Evolutionary conservation across 1,284 basidiomycete species (phyloP), one percentile per base, ranked within the genome.

Genomic region (Trametes pubescens): DNA sequence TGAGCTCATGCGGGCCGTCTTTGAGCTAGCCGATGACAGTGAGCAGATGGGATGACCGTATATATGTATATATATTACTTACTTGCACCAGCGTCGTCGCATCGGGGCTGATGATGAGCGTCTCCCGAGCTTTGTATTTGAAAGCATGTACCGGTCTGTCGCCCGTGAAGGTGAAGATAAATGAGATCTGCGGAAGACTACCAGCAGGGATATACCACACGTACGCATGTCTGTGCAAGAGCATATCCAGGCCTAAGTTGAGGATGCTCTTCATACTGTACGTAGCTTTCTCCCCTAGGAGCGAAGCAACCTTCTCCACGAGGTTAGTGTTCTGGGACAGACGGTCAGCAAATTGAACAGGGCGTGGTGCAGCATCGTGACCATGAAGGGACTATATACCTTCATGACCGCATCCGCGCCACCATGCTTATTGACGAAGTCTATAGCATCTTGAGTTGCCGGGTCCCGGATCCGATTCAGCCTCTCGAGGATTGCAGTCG

Each of bases 1-100:
- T 57, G 16, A 62, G 24, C 6, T 47, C 32, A 18, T 62, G 61
- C 16, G 61, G 61, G 21, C 61, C 61, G 26, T 57, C 56, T 29
- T 48, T 47, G 16, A 62, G 61, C 61, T 62, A 22, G 13, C 6
- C 7, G 14, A 22, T 3, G 22, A 10, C 14, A 16, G 18, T 32
- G 29, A 21, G 22, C 6, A 6, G 18, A 11, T 11, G 18, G 24
- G 18, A 18, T 18, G 13, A 9, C 18, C 18, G 40, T 43, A 7
- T 16, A 22, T 11, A 18, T 21, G 9, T 16, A 1, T 0, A 9
- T 2, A n/a, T 29, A 51, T 47, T 7, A 32, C 29, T 32, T 8
- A 32, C 29, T 32, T 32, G 29, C 8, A 32, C 29, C 29, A 32
- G 8, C 29, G 29, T 32, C 29, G 29, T 32, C 29, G 29, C 29